phyloP scores from a whole-genome alignment of 2,329 filamentous ascomycete genomes.

The Leptographium wingfieldii region DNA sequence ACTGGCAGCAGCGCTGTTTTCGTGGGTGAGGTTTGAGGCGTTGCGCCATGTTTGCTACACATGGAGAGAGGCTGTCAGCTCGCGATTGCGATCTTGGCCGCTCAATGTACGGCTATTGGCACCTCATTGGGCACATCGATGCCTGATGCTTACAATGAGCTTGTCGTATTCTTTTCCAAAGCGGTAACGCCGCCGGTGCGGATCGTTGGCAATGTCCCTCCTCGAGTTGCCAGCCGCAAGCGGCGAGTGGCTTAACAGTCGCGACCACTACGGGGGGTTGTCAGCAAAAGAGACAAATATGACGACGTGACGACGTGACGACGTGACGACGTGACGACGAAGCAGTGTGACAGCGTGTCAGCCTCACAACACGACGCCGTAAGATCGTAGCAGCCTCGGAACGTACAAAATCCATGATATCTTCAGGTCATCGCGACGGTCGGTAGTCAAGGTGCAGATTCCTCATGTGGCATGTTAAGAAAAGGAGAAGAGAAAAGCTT shows the following conservation, averaged over 20 bases:
- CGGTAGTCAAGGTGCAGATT: background rate
- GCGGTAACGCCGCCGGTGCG: constrained; percentile 49
- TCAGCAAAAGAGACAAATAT: background rate
- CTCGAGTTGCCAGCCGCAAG: constrained; percentile 42
- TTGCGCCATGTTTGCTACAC: constrained; percentile 46
- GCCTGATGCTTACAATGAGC: constrained; percentile 36
- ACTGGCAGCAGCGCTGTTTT: constrained; percentile 48
- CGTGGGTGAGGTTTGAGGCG: constrained; percentile 45
- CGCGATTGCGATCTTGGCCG: background rate
- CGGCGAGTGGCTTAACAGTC: constrained; percentile 50
- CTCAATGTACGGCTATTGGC: background rate
- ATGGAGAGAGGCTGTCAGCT: background rate
- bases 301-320: background rate
- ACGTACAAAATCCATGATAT: constrained; percentile 46
- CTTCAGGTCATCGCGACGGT: constrained; percentile 31
- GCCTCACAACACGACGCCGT: background rate
- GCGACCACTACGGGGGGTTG: constrained; percentile 43
- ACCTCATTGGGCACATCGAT: background rate
- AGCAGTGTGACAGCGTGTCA: background rate
- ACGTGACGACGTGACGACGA: background rate
- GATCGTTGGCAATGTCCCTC: constrained; percentile 49
- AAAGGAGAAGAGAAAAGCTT: background rate
- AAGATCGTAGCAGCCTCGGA: background rate
- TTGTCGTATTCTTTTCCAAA: constrained; percentile 56
- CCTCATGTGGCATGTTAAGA: background rate